A percentile compares a stretch with the other conserved stretches of the same genome.
phyloP scores from a whole-genome alignment of 2,329 filamentous ascomycete genomes.

The Sphaerulina musiva region DNA sequence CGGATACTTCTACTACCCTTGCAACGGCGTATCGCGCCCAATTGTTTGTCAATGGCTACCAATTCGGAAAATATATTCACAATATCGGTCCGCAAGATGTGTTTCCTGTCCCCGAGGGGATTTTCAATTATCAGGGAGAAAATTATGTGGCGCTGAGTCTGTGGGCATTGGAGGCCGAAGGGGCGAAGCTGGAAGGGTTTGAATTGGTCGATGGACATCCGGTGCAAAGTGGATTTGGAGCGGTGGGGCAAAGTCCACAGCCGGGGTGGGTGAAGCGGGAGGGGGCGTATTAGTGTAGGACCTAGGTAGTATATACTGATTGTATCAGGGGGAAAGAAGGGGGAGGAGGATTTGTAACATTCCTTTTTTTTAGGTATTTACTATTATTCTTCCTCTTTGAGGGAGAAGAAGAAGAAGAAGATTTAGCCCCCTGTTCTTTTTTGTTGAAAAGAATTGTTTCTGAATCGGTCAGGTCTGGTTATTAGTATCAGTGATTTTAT shows the following conservation, averaged over 20 bases:
- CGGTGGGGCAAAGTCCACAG: conserved; percentile 25
- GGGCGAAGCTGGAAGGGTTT: conserved; percentile 49
- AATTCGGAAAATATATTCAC: conserved; percentile 62
- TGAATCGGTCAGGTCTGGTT: too few relatives aligned
- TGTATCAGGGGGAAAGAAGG: too few relatives aligned
- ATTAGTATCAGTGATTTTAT: too few relatives aligned
- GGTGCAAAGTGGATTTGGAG: conserved; percentile 33
- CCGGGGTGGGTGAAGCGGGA: conserved; percentile 28
- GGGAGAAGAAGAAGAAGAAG: too few relatives aligned
- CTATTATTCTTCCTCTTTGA: too few relatives aligned
- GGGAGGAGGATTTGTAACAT: too few relatives aligned
- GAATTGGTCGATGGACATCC: conserved; percentile 27
- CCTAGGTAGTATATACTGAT: not conserved
- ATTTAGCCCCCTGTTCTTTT: too few relatives aligned
- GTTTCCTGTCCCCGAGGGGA: conserved; percentile 67
- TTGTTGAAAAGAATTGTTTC: too few relatives aligned
- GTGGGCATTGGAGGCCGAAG: conserved; percentile 57
- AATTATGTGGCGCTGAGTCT: conserved; percentile 64
- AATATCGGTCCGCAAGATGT: conserved; percentile 68
- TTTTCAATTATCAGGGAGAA: conserved; percentile 62
- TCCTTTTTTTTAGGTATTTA: too few relatives aligned
- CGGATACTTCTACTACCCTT: conserved; percentile 22
- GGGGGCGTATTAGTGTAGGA: conserved; percentile 25
- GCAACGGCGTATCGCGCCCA: conserved; percentile 51
- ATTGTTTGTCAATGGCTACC: conserved; percentile 69